Base-by-base conservation (phyloP, 345 rosid genomes). In the Punica granatum region DNA sequence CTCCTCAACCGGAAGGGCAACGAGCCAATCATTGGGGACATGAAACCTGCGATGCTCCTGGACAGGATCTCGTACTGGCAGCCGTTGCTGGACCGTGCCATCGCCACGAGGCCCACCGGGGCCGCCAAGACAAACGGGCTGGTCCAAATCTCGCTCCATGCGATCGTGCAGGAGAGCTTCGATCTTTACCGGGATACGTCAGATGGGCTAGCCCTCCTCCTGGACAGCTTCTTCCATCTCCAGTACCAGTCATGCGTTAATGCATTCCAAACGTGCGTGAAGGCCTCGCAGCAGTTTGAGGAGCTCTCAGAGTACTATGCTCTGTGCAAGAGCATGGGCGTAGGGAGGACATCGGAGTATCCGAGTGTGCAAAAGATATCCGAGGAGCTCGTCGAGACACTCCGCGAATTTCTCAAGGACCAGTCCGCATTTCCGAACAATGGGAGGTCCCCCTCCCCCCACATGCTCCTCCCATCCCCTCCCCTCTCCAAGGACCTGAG, bases 401-500 rank as follows among this genome's bases (percentile, higher is more conserved):
- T 94, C 43, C 84, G 84, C 35, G 99, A 91, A 63, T 94, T 91
- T 75, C 61, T 89, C 34, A 94, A 86, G 69, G 98, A 94, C 65
- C 83, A 89, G 60, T 76, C 88, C 28, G 84, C 90, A 30, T 82
- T 87, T 66, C 82, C 89, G 14, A 43, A 73, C 1, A 63, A 32
- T 44, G 66, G 73, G 6, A 73, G 63, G 59, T 67, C 79, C 0
- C 68, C 79, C 11, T 68, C 84, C 0, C 70, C 75, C 13, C 70
- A 58, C 66, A 44, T 72, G 63, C 72, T 70, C 58, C 76, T 73
- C 19, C 59, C 73, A 6, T 63, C 77, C 23, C 60, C 74, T 10
- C 32, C 53, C 18, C 10, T n/a, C 0, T 48, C 63, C 13, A 60
- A 41, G 51, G 76, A 66, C 23, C 35, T 65, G 9, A 69, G 64